Percentiles rank a stretch among this genome's conserved stretches.
phyloP scores from a whole-genome alignment of 257 asterid genomes.

The Penstemon davidsonii region DNA sequence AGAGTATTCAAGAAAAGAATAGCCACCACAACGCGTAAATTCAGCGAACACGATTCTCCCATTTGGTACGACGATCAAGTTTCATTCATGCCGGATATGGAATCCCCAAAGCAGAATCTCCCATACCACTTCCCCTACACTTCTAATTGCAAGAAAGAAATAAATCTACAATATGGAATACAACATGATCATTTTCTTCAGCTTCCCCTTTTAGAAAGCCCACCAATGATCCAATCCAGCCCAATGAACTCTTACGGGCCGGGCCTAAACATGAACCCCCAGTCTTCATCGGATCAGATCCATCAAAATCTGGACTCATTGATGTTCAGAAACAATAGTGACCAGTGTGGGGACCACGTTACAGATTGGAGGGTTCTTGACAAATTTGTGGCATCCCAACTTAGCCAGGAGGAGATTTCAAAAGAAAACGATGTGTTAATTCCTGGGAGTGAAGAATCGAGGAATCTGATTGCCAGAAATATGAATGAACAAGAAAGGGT shows the following conservation, averaged over 20 bases:
- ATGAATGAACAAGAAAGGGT: slow-evolving; percentile 47
- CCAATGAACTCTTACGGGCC: slow-evolving; percentile 26
- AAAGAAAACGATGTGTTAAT: slow-evolving; percentile 40
- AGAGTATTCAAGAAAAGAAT: slow-evolving; percentile 74
- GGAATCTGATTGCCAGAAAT: slow-evolving; percentile 29
- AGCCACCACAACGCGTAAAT: slow-evolving; percentile 37
- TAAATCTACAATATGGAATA: slow-evolving; percentile 33
- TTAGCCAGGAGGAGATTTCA: slow-evolving; percentile 62
- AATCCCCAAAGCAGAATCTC: slow-evolving; percentile 37
- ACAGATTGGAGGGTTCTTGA: slow-evolving; percentile 86
- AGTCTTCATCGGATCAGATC: slow-evolving; percentile 23
- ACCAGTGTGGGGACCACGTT: slow-evolving; percentile 39
- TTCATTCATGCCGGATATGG: slow-evolving; percentile 44
- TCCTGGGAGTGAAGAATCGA: slow-evolving; percentile 31
- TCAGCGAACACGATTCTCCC: slow-evolving; percentile 55
- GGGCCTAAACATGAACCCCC: slow-evolving; percentile 34
- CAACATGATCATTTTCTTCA: slow-evolving; percentile 40
- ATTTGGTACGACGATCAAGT: slow-evolving; percentile 67
- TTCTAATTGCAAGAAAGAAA: slow-evolving; percentile 41
- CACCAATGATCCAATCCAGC: slow-evolving; percentile 35
- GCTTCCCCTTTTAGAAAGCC: slow-evolving; percentile 49
- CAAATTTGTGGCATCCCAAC: slow-evolving; percentile 84
- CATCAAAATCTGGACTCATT: slow-evolving; percentile 34
- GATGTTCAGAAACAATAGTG: slow-evolving; percentile 23
- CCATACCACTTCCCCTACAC: slow-evolving; percentile 32